phyloP scores from a whole-genome alignment of 108 stramenopile genomes.

The Cyclotella kingstonii region DNA sequence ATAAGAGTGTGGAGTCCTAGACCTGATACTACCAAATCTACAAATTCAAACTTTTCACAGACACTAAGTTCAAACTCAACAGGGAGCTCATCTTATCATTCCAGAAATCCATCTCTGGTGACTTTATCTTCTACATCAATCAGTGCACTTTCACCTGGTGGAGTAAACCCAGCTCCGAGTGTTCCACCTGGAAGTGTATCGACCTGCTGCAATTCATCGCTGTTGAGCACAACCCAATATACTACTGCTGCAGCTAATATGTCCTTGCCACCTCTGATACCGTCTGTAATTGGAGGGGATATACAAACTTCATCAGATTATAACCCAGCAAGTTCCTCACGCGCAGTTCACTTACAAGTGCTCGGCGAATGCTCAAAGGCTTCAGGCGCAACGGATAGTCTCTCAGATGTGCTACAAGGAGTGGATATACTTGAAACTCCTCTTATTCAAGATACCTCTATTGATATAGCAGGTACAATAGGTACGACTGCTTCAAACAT shows the following conservation, averaged over 20 bases:
- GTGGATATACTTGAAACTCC: background rate
- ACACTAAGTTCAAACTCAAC: conserved; percentile 6
- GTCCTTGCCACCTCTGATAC: conserved; percentile 5
- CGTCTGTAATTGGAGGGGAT: conserved; percentile 11
- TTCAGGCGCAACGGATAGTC: background rate
- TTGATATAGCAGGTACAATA: no score
- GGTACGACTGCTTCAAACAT: no score
- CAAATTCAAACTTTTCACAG: conserved; percentile 10
- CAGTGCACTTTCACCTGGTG: conserved; percentile 5
- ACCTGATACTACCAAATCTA: conserved; percentile 4
- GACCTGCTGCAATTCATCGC: conserved; percentile 11
- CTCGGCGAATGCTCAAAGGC: no score
- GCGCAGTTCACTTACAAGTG: no score
- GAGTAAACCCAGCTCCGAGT: background rate
- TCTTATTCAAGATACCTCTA: background rate
- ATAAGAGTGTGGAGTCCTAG: conserved; percentile 75
- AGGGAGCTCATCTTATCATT: conserved; percentile 14
- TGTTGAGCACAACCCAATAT: conserved; percentile 9
- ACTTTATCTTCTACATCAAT: conserved; percentile 12
- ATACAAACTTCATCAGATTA: background rate
- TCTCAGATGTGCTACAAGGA: background rate
- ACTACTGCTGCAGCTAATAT: background rate
- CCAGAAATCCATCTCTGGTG: conserved; percentile 20
- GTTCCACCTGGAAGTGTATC: background rate
- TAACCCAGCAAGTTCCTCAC: background rate